Conservation (phyloP, 768 basidiomycete species). For the Suillus clintonianus region DNA sequence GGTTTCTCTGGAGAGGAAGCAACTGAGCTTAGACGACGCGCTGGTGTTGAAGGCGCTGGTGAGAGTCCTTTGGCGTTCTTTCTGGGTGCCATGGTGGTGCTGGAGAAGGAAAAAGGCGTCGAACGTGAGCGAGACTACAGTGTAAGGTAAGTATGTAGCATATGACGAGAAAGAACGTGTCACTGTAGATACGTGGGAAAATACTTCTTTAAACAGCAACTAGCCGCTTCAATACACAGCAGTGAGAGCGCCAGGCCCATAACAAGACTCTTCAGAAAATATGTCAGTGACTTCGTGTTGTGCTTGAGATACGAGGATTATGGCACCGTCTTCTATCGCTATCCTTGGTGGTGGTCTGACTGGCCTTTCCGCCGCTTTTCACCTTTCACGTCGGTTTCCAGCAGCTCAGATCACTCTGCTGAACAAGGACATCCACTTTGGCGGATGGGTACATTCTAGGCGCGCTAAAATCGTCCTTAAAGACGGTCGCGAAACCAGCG, state of each 20-base stretch:
- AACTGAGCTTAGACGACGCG: conserved; percentile 27
- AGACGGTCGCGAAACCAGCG: conserved; percentile 32
- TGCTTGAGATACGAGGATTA: conserved; percentile 2
- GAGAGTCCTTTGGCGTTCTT: conserved; percentile 15
- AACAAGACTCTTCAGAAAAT: not conserved
- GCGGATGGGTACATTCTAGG: conserved; percentile 85
- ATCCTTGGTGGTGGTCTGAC: conserved; percentile 81
- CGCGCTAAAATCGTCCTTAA: conserved; percentile 44
- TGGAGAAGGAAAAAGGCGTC: conserved; percentile 21
- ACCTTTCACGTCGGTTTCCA: conserved; percentile 70
- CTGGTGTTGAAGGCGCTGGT: conserved; percentile 12
- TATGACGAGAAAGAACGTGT: not conserved
- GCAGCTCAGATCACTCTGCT: conserved; percentile 60
- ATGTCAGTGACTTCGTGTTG: not conserved
- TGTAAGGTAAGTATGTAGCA: not conserved
- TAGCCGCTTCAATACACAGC: not conserved
- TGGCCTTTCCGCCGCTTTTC: conserved; percentile 80
- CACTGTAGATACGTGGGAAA: not conserved
- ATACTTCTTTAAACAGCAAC: not conserved
- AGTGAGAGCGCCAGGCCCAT: not conserved
- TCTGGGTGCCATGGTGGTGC: conserved; percentile 20
- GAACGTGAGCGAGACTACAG: conserved; percentile 13
- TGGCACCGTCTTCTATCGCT: conserved; percentile 46
- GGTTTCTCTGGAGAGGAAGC: conserved; percentile 39
- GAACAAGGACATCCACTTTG: conserved; percentile 63